Evolutionary conservation across 768 basidiomycete genomes (phyloP).

Genomic region (Neoboletus magnificus): DNA sequence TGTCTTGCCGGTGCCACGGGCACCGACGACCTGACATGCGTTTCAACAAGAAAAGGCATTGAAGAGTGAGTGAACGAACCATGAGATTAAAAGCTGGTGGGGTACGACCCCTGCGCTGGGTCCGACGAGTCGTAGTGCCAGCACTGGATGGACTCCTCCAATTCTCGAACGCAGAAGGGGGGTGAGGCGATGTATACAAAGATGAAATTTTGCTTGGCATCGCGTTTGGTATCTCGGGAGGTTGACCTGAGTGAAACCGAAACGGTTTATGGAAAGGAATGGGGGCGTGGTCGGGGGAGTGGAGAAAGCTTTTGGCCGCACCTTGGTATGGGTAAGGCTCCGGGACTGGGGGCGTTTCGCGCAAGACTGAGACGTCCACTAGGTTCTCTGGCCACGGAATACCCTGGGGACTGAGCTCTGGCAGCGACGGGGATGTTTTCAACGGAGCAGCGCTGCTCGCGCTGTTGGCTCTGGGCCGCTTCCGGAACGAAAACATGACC

Average conservation of each 20-base stretch:
- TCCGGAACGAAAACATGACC: constrained; percentile 74
- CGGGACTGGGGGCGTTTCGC: constrained; percentile 36
- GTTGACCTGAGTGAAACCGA: constrained; percentile 45
- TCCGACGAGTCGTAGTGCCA: constrained; percentile 45
- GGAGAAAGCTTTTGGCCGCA: constrained; percentile 69
- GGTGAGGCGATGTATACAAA: constrained; percentile 58
- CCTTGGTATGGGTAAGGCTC: constrained; percentile 49
- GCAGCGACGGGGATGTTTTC: constrained; percentile 77
- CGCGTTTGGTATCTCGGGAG: constrained; percentile 15
- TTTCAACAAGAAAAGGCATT: background rate
- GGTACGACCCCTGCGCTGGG: constrained; percentile 60
- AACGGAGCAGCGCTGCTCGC: constrained; percentile 42
- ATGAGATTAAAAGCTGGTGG: constrained; percentile 85
- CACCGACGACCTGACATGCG: constrained; percentile 64
- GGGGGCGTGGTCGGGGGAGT: constrained; percentile 47
- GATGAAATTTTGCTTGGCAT: constrained; percentile 59
- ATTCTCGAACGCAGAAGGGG: constrained; percentile 62
- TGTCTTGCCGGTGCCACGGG: constrained; percentile 81
- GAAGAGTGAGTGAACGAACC: constrained; percentile 41
- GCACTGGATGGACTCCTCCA: constrained; percentile 40
- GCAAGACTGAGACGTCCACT: constrained; percentile 67
- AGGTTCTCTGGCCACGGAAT: constrained; percentile 85
- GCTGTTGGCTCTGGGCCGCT: constrained; percentile 51
- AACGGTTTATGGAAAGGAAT: constrained; percentile 86
- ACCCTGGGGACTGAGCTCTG: constrained; percentile 68